A percentile compares a stretch with the other conserved stretches of the same genome.
Conservation (phyloP, 192 early-diverging fungal genomes). For the Coemansia erecta region DNA sequence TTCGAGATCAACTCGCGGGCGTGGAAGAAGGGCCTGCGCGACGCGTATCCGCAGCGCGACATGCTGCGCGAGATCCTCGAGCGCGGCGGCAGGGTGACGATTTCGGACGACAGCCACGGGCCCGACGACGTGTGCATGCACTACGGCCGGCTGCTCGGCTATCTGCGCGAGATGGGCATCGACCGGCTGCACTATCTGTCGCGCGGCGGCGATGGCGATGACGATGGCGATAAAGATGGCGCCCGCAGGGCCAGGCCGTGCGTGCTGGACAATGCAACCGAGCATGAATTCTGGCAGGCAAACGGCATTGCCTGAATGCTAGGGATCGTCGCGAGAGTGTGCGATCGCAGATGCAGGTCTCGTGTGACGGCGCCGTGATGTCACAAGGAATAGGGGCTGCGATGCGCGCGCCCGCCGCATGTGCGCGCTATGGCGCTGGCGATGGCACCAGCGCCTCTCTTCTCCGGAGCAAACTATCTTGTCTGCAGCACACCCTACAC, state of each 20-base stretch:
- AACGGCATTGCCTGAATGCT: constrained; percentile 14
- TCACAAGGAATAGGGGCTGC: neutral
- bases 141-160: constrained; percentile 71
- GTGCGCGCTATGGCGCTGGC: too few relatives aligned
- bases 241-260: constrained; percentile 16
- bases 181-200: constrained; percentile 53
- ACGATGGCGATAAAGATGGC: too few relatives aligned
- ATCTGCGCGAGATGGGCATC: constrained; percentile 68
- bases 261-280: constrained; percentile 21
- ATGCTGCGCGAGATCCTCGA: constrained; percentile 69
- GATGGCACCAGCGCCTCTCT: too few relatives aligned
- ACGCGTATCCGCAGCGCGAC: constrained; percentile 87
- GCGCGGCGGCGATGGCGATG: too few relatives aligned
- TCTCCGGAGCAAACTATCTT: too few relatives aligned
- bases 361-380: constrained; percentile 4
- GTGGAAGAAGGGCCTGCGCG: constrained; percentile 82
- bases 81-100: constrained; percentile 71
- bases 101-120: constrained; percentile 95
- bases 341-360: neutral
- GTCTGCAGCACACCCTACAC: too few relatives aligned
- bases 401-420: too few relatives aligned
- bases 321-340: neutral
- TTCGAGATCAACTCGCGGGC: constrained; percentile 94
- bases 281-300: constrained; percentile 37
- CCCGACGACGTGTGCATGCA: constrained; percentile 82